Conservation (phyloP, 371 early-diverging fungal species). For the Actinomortierella wolfii region DNA sequence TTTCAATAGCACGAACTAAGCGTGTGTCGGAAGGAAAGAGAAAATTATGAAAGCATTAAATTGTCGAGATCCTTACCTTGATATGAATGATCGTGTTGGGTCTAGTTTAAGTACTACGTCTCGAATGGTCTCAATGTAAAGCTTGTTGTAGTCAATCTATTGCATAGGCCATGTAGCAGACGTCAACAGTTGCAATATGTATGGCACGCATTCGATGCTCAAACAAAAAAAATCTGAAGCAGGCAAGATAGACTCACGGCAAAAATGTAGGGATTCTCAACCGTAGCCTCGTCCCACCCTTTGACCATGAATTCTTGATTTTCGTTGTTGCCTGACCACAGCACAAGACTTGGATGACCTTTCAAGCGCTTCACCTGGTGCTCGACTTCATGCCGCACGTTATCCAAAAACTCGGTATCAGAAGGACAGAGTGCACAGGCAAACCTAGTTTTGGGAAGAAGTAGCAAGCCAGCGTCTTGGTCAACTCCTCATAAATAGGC, state of each 20-base stretch:
- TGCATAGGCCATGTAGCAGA: too few relatives aligned
- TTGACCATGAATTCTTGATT: constrained; percentile 51
- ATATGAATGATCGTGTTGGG: constrained; percentile 22
- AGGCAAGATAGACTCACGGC: constrained; percentile 10
- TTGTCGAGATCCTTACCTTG: constrained; percentile 23
- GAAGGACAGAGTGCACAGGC: constrained; percentile 59
- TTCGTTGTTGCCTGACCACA: constrained; percentile 63
- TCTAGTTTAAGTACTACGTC: constrained; percentile 10
- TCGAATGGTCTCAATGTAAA: constrained; percentile 35
- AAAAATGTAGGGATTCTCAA: constrained; percentile 32
- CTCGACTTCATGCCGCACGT: constrained; percentile 48
- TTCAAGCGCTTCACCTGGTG: constrained; percentile 46
- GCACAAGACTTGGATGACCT: constrained; percentile 48
- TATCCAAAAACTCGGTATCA: constrained; percentile 40
- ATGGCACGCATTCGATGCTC: too few relatives aligned
- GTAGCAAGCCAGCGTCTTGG: not conserved
- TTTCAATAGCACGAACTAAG: too few relatives aligned
- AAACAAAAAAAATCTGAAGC: not conserved
- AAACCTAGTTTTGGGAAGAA: constrained; percentile 27
- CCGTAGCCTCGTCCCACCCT: constrained; percentile 36
- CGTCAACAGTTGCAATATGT: too few relatives aligned
- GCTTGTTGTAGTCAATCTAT: constrained; percentile 31
- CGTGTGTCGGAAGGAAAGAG: too few relatives aligned
- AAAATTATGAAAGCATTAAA: too few relatives aligned
- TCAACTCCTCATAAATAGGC: not conserved